A percentile compares a stretch with the other conserved stretches of the same genome.
These are phyloP conservation scores for Jatropha multifida DNA, from an alignment of 441 rosid species.

Conservation along the genomic window DNA sequence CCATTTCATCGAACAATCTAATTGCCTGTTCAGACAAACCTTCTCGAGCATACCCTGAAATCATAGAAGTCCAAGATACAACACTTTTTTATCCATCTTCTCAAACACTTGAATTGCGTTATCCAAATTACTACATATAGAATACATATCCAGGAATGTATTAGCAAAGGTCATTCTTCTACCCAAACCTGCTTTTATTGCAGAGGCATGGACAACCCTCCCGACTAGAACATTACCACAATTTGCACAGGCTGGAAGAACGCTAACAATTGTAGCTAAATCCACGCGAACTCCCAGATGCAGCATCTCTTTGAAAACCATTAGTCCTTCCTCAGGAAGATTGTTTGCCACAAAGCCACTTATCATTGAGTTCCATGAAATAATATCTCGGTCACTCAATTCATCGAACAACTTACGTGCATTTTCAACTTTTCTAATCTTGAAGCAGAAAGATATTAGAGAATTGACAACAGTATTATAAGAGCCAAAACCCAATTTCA, in stretches of 20 bases:
- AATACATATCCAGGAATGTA: slow-evolving; percentile 65
- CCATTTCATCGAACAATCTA: slow-evolving; percentile 53
- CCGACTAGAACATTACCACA: slow-evolving; percentile 37
- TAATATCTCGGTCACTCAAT: slow-evolving; percentile 58
- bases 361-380: slow-evolving; percentile 71
- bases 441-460: slow-evolving; percentile 48
- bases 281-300: slow-evolving; percentile 39
- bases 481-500: slow-evolving; percentile 51
- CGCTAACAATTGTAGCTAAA: slow-evolving; percentile 52
- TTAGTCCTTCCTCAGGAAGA: slow-evolving; percentile 41
- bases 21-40: slow-evolving; percentile 54
- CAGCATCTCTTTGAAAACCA: slow-evolving; percentile 44
- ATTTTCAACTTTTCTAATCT: slow-evolving; percentile 34
- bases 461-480: slow-evolving; percentile 47
- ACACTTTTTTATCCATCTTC: slow-evolving; percentile 45
- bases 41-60: slow-evolving; percentile 66
- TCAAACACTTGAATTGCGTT: slow-evolving; percentile 48
- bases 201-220: slow-evolving; percentile 52
- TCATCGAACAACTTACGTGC: slow-evolving; percentile 67
- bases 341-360: slow-evolving; percentile 51
- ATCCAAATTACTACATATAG: slow-evolving; percentile 53
- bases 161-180: slow-evolving; percentile 41
- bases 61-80: slow-evolving; percentile 72
- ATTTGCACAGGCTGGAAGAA: slow-evolving; percentile 57
- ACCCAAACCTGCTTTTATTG: slow-evolving; percentile 39